phyloP scores from a whole-genome alignment of 1,284 basidiomycete species.

The Apiotrichum gracile region DNA sequence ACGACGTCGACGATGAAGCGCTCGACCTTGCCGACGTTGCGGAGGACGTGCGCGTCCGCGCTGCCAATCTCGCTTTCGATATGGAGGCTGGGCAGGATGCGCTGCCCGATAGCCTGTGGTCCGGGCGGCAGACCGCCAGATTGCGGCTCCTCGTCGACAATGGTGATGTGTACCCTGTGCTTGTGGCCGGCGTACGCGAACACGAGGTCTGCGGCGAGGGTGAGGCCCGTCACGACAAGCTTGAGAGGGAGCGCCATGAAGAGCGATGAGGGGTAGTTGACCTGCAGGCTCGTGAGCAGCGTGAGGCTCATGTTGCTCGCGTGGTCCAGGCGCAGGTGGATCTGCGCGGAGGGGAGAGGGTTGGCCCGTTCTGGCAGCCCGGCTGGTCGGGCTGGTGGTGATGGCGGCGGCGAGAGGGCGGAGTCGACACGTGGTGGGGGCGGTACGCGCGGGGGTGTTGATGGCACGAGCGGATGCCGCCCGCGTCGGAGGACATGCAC shows the following conservation, averaged over 20 bases:
- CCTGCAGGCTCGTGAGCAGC: constrained; percentile 84
- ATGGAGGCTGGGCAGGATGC: constrained; percentile 80
- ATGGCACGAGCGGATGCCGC: neutral
- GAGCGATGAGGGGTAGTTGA: constrained; percentile 88
- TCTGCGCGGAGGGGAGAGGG: constrained; percentile 45
- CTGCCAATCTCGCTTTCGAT: constrained; percentile 98
- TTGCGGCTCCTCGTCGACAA: constrained; percentile 67
- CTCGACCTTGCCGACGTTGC: constrained; percentile 95
- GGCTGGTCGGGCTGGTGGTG: constrained; percentile 28
- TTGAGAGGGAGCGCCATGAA: constrained; percentile 97
- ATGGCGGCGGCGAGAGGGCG: constrained; percentile 15
- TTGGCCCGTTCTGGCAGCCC: constrained; percentile 17
- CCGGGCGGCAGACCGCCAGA: no score
- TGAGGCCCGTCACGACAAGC: constrained; percentile 78
- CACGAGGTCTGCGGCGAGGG: constrained; percentile 79
- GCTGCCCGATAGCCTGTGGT: constrained; percentile 60
- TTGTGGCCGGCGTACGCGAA: constrained; percentile 81
- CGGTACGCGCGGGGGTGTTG: neutral
- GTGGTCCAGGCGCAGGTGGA: constrained; percentile 48
- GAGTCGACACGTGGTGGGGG: neutral
- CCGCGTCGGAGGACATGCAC: constrained; percentile 5
- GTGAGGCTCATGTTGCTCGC: constrained; percentile 52
- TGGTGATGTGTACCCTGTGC: constrained; percentile 74
- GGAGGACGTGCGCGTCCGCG: constrained; percentile 87
- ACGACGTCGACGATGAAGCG: constrained; percentile 92